Conservation (phyloP, 768 basidiomycete species). For the Ramaria sp. region DNA sequence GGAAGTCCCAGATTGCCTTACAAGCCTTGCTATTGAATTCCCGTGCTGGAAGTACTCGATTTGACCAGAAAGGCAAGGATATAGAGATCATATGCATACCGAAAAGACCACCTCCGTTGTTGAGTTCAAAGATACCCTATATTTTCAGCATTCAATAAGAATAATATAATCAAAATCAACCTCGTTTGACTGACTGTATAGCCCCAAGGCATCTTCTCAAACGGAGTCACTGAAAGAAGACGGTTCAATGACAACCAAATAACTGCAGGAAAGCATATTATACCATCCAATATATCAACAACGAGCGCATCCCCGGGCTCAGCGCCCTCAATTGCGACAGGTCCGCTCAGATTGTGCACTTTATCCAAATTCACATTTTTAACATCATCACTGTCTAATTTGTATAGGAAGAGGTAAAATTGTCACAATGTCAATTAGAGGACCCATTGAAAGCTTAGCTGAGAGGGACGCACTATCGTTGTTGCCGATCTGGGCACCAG, state of each 20-base stretch:
- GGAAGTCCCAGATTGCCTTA: constrained; percentile 76
- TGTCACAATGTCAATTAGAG: background rate
- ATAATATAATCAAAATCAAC: background rate
- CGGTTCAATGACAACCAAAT: background rate
- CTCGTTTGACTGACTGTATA: constrained; percentile 39
- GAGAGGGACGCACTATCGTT: constrained; percentile 42
- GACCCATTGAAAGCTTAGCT: background rate
- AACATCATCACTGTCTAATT: constrained; percentile 53
- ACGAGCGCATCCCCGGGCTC: constrained; percentile 73
- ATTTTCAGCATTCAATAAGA: background rate
- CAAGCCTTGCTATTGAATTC: constrained; percentile 63
- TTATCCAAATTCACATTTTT: constrained; percentile 51
- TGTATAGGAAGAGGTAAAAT: background rate
- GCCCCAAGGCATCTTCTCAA: constrained; percentile 74
- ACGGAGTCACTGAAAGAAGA: constrained; percentile 39
- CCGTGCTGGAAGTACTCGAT: constrained; percentile 25
- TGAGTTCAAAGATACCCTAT: constrained; percentile 63
- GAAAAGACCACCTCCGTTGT: constrained; percentile 64
- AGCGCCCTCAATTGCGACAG: constrained; percentile 62
- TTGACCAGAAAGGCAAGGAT: background rate
- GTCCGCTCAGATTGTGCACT: constrained; percentile 69
- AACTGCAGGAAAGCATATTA: constrained; percentile 8
- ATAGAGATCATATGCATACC: constrained; percentile 24
- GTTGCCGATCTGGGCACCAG: constrained; percentile 68
- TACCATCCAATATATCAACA: constrained; percentile 71